These are phyloP conservation scores for Otatea glauca DNA, from an alignment of 176 grass and related monocot species.

Conservation along the genomic window DNA sequence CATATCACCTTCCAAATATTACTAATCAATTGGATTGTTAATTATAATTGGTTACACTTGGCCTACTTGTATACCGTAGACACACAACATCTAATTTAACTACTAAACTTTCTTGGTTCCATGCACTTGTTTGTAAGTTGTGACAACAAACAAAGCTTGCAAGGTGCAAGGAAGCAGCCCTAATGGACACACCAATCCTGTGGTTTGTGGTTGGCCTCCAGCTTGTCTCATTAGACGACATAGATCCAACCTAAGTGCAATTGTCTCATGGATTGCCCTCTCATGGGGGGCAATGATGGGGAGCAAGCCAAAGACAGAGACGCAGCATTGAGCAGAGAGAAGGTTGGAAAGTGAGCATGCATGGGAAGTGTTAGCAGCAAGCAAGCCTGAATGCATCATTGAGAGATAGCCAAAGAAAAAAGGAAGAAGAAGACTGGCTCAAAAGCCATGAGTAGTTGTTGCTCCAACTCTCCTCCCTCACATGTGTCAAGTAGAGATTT, in stretches of 20 bases:
- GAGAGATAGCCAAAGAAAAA: slow-evolving; percentile 19
- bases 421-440: not conserved
- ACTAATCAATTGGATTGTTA: slow-evolving; percentile 18
- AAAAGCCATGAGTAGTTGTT: slow-evolving; percentile 26
- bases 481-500: slow-evolving; percentile 11
- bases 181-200: slow-evolving; percentile 24
- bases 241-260: slow-evolving; percentile 47
- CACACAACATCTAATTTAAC: not conserved
- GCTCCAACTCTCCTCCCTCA: slow-evolving; percentile 29
- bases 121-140: slow-evolving; percentile 17
- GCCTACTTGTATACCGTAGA: not conserved
- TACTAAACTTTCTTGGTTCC: not conserved
- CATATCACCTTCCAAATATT: slow-evolving; percentile 23
- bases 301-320: slow-evolving; percentile 24
- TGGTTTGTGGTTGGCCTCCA: slow-evolving; percentile 41
- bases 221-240: slow-evolving; percentile 82
- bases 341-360: slow-evolving; percentile 37
- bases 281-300: slow-evolving; percentile 29
- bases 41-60: slow-evolving; percentile 22
- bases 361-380: slow-evolving; percentile 24
- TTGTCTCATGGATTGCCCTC: slow-evolving; percentile 47
- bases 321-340: not conserved
- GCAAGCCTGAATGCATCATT: slow-evolving; percentile 44
- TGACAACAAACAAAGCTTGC: slow-evolving; percentile 28
- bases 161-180: slow-evolving; percentile 23